These are phyloP conservation scores for Xylariaceae sp. DNA, from an alignment of 2,329 filamentous ascomycete species.

Conservation along the genomic window DNA sequence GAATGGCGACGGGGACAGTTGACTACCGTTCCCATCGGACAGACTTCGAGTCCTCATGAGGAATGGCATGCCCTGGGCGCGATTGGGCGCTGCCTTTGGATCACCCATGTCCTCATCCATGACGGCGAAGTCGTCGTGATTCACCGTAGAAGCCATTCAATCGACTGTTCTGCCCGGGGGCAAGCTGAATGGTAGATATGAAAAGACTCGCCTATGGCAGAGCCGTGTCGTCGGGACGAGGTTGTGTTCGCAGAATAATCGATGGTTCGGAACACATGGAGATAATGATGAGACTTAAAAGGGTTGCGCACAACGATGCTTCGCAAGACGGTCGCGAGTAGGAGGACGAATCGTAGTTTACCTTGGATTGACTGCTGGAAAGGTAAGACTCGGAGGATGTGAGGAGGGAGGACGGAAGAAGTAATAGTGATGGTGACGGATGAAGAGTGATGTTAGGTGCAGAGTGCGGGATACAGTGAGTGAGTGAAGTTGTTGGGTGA, in stretches of 20 bases:
- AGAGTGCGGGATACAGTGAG: not conserved
- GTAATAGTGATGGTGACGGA: too few relatives aligned
- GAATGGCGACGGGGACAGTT: slow-evolving; percentile 54
- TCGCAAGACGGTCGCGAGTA: too few relatives aligned
- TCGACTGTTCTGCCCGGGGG: not conserved
- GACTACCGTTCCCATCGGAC: slow-evolving; percentile 57
- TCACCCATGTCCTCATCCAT: slow-evolving; percentile 29
- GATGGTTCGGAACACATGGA: not conserved
- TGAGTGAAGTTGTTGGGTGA: not conserved
- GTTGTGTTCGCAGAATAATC: not conserved
- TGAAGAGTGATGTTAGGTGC: too few relatives aligned
- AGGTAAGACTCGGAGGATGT: too few relatives aligned
- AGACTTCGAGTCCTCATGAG: slow-evolving; percentile 54
- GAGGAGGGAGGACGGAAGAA: too few relatives aligned
- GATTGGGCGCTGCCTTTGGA: slow-evolving; percentile 8
- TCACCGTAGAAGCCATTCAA: slow-evolving; percentile 22
- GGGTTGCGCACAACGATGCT: too few relatives aligned
- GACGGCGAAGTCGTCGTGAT: slow-evolving; percentile 26
- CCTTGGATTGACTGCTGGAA: too few relatives aligned
- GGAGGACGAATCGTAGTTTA: too few relatives aligned
- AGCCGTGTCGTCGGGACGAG: not conserved
- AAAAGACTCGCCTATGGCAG: too few relatives aligned
- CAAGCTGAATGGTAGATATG: not conserved
- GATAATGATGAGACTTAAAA: too few relatives aligned
- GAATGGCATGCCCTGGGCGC: slow-evolving; percentile 35